A percentile compares a stretch with the other conserved stretches of the same genome.
Conservation (phyloP, 108 stramenopile genomes). For the Cyclotella cryptica region DNA sequence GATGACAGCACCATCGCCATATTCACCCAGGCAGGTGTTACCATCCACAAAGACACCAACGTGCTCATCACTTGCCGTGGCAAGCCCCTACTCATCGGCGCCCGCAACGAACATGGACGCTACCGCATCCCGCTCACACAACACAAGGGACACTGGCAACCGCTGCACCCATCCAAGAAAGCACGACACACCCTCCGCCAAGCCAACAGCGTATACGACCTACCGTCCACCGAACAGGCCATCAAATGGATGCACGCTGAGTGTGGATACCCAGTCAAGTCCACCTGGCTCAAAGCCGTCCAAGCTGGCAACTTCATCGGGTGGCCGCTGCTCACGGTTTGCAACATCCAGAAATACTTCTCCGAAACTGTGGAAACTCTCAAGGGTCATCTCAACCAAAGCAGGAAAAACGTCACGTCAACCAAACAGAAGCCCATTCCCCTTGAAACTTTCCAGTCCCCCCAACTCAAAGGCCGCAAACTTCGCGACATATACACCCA, state of each 20-base stretch:
- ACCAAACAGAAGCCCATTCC: neutral
- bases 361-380: neutral
- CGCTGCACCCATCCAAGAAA: neutral
- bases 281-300: conserved; percentile 18
- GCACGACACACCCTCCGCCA: neutral
- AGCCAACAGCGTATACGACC: conserved; percentile 13
- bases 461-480: neutral
- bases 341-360: neutral
- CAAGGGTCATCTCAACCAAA: neutral
- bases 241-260: conserved; percentile 1
- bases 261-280: conserved; percentile 8
- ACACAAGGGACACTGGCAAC: neutral
- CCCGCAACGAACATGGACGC: neutral
- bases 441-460: neutral
- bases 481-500: neutral
- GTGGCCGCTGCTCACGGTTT: neutral
- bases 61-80: neutral
- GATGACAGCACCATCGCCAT: too few relatives aligned
- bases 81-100: neutral
- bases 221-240: neutral
- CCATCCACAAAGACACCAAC: neutral
- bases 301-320: conserved; percentile 15
- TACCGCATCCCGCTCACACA: neutral
- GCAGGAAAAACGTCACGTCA: neutral
- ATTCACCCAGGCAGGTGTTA: neutral